Percentiles rank a stretch among this genome's conserved stretches.
Evolutionary conservation across 805 yeast genomes (phyloP).

Genomic region (Suhomyces emberorum): DNA sequence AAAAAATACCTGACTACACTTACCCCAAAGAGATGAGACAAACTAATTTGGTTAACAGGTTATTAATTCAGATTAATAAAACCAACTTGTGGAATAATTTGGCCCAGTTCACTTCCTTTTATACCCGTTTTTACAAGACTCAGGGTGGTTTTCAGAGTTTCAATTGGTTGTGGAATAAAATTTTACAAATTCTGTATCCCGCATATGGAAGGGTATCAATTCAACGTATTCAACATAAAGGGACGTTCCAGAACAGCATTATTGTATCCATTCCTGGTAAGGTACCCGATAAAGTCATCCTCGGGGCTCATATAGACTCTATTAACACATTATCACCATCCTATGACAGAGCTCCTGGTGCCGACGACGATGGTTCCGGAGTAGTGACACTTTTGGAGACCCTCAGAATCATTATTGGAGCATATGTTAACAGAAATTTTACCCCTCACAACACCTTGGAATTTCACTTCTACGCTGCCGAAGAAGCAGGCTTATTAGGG

Average conservation of each 20-base stretch:
- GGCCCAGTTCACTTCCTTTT: conserved; percentile 63
- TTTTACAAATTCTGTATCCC: conserved; percentile 38
- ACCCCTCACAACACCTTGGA: conserved; percentile 72
- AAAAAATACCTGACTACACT: conserved; percentile 33
- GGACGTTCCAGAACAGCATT: conserved; percentile 77
- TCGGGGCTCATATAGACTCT: conserved; percentile 91
- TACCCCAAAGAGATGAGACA: conserved; percentile 52
- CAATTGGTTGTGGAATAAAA: conserved; percentile 57
- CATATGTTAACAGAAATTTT: conserved; percentile 30
- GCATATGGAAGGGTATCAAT: conserved; percentile 32
- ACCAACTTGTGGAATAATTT: conserved; percentile 50
- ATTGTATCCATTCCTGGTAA: conserved; percentile 63
- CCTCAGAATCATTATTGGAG: conserved; percentile 53
- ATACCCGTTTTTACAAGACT: conserved; percentile 73
- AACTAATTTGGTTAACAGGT: conserved; percentile 33
- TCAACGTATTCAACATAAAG: conserved; percentile 53
- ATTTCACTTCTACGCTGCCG: conserved; percentile 94
- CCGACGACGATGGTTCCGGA: conserved; percentile 93
- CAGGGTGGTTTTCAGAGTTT: conserved; percentile 69
- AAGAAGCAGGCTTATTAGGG: conserved; percentile 89
- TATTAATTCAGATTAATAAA: conserved; percentile 45
- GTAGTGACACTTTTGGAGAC: conserved; percentile 76
- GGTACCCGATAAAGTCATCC: conserved; percentile 54
- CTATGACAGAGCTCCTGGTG: conserved; percentile 79
- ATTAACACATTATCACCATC: conserved; percentile 70